These are phyloP conservation scores for Mycena indigotica DNA, from an alignment of 768 basidiomycete genomes.

Conservation along the genomic window DNA sequence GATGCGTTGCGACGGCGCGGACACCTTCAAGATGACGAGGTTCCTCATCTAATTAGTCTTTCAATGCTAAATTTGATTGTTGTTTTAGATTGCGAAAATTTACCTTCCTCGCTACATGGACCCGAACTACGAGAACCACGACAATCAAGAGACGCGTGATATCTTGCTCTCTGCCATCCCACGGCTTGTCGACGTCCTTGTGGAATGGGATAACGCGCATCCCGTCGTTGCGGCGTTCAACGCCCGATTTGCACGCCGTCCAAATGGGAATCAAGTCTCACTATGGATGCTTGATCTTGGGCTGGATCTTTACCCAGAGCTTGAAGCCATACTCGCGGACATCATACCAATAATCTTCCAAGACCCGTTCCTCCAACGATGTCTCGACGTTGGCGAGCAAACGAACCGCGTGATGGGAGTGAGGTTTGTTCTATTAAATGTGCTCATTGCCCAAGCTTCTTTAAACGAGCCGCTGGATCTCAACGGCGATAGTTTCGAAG, in stretches of 20 bases:
- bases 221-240: not conserved
- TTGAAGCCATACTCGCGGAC: not conserved
- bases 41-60: not conserved
- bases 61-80: not conserved
- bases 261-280: not conserved
- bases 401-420: not conserved
- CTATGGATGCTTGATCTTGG: not conserved
- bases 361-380: not conserved
- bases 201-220: not conserved
- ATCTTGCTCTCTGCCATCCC: not conserved
- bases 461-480: constrained; percentile 3
- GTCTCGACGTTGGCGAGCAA: not conserved
- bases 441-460: not conserved
- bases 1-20: not conserved
- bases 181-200: not conserved
- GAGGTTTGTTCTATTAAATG: constrained; percentile 3
- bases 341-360: not conserved
- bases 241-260: not conserved
- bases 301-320: not conserved
- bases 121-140: not conserved
- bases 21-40: not conserved
- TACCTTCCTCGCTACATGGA: constrained; percentile 1
- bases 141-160: not conserved
- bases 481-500: not conserved
- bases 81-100: constrained; percentile 1